phyloP scores from a whole-genome alignment of 2,329 filamentous ascomycete species.

The Hypocrella siamensis region DNA sequence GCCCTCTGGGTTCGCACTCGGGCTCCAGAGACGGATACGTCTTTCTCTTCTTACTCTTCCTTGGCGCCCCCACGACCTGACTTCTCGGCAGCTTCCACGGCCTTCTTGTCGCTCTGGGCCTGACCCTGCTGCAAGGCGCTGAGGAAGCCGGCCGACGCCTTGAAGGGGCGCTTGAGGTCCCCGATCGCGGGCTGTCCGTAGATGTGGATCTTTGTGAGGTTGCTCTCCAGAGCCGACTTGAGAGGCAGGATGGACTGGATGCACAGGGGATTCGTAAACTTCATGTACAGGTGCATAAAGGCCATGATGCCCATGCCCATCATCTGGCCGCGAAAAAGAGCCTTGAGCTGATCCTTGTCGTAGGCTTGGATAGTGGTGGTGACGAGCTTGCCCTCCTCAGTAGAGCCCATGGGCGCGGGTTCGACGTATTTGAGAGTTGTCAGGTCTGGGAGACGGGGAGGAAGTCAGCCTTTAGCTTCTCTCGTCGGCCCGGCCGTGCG shows the following conservation, averaged over 20 bases:
- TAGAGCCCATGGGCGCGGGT: conserved; percentile 80
- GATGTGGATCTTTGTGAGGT: conserved; percentile 90
- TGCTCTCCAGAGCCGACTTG: conserved; percentile 89
- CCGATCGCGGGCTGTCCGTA: conserved; percentile 75
- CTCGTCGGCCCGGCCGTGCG: too few relatives aligned
- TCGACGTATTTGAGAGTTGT: conserved; percentile 98
- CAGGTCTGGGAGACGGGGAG: conserved; percentile 57
- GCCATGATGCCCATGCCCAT: conserved; percentile 98
- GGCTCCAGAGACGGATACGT: too few relatives aligned
- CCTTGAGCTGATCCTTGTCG: conserved; percentile 72
- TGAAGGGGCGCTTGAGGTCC: conserved; percentile 93
- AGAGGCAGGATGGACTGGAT: conserved; percentile 98
- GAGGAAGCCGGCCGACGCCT: conserved; percentile 71
- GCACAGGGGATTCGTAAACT: conserved; percentile 97
- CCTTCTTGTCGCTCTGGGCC: conserved; percentile 84
- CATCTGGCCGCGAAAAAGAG: conserved; percentile 74
- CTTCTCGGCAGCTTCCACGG: conserved; percentile 66
- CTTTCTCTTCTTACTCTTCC: conserved; percentile 56
- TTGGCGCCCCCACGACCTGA: conserved; percentile 55
- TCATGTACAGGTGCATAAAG: conserved; percentile 98
- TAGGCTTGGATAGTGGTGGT: conserved; percentile 95
- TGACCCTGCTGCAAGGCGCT: conserved; percentile 55
- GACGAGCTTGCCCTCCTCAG: conserved; percentile 88
- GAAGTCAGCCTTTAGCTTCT: too few relatives aligned
- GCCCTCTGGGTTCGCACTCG: too few relatives aligned